phyloP scores from a whole-genome alignment of 2,329 filamentous ascomycete genomes.

The Stenocarpella maydis region DNA sequence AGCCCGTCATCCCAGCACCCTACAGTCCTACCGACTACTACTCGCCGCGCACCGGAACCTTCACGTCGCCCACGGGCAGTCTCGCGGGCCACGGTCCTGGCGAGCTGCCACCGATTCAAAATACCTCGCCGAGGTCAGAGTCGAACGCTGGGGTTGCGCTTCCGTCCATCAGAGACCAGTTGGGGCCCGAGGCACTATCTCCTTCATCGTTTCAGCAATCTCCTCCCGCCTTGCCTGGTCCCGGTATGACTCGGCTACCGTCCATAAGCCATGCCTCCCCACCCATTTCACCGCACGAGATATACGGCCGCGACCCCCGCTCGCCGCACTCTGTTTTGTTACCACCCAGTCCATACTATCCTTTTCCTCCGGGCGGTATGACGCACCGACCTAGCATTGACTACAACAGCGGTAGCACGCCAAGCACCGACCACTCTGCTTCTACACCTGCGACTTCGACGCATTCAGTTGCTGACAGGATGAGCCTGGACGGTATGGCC shows the following conservation, averaged over 20 bases:
- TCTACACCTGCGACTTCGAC: constrained; percentile 52
- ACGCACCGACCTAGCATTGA: constrained; percentile 50
- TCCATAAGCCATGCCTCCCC: constrained; percentile 52
- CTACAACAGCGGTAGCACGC: constrained; percentile 53
- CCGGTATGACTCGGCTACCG: constrained; percentile 45
- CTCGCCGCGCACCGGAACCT: constrained; percentile 30
- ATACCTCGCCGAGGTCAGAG: constrained; percentile 50
- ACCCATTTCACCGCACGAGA: constrained; percentile 59
- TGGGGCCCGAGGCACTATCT: constrained; percentile 39
- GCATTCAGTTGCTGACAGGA: constrained; percentile 55
- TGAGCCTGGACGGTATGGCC: constrained; percentile 61
- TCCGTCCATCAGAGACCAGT: constrained; percentile 50
- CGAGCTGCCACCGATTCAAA: constrained; percentile 47
- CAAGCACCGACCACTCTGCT: constrained; percentile 54
- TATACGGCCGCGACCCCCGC: constrained; percentile 53
- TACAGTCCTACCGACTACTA: constrained; percentile 30
- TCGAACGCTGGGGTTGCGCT: constrained; percentile 46
- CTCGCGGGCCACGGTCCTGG: constrained; percentile 36
- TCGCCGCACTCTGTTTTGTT: constrained; percentile 56
- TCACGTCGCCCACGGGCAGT: constrained; percentile 36
- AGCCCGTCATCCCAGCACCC: constrained; percentile 24
- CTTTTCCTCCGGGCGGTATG: constrained; percentile 41
- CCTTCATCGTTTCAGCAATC: constrained; percentile 42
- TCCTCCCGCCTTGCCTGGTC: constrained; percentile 44
- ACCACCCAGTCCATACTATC: constrained; percentile 50